These are phyloP conservation scores for Blastobotrys aristatus DNA, from an alignment of 1,139 yeast genomes.

Conservation along the genomic window DNA sequence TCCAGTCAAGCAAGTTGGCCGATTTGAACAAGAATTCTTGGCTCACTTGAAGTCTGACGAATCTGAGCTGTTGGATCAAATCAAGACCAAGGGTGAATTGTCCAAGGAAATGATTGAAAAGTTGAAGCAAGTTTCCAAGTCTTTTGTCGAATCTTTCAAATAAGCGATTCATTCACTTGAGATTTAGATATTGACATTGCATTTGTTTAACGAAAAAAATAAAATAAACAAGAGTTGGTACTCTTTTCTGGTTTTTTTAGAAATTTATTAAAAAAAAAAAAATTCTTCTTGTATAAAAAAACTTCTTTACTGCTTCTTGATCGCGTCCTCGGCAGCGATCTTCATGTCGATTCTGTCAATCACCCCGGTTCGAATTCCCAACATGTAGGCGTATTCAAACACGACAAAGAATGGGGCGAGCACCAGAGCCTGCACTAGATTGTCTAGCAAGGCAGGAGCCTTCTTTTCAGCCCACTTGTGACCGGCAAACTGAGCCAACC, in stretches of 20 bases:
- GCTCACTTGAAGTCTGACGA: conserved; percentile 84
- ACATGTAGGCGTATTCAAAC: conserved; percentile 64
- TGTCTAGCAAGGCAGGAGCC: conserved; percentile 85
- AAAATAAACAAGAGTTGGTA: conserved; percentile 4
- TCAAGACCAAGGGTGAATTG: conserved; percentile 86
- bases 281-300: not conserved
- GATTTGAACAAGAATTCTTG: conserved; percentile 90
- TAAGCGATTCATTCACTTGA: conserved; percentile 19
- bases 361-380: conserved; percentile 58
- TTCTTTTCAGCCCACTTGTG: conserved; percentile 78
- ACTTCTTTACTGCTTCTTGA: not conserved
- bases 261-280: not conserved
- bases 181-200: not conserved
- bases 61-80: conserved; percentile 73
- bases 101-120: conserved; percentile 80
- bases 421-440: conserved; percentile 75
- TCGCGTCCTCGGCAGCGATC: conserved; percentile 18
- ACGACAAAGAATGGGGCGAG: conserved; percentile 88
- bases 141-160: conserved; percentile 81
- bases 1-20: conserved; percentile 81
- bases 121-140: conserved; percentile 86
- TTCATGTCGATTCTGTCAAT: conserved; percentile 49
- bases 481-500: conserved; percentile 89
- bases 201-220: not conserved
- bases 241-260: not conserved